phyloP scores from a whole-genome alignment of 768 basidiomycete species.

The Boletus sp. region DNA sequence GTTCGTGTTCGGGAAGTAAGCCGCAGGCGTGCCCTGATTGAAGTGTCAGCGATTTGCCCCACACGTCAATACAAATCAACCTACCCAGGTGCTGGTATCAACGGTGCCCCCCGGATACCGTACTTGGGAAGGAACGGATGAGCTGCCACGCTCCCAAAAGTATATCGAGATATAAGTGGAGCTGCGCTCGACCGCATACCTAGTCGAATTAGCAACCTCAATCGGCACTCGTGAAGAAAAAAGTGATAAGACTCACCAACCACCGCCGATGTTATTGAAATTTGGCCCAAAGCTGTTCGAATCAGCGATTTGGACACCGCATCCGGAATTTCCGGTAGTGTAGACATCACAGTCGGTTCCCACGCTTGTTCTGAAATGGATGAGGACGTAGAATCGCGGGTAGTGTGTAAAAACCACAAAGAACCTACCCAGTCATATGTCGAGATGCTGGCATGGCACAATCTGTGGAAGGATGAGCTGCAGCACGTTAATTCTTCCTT shows the following conservation, averaged over 20 bases:
- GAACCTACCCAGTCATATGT: conserved; percentile 32
- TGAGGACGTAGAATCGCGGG: not conserved
- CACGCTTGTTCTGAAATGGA: conserved; percentile 9
- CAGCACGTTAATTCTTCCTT: too few relatives aligned
- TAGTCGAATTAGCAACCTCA: not conserved
- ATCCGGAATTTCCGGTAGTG: conserved; percentile 29
- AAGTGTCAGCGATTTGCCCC: not conserved
- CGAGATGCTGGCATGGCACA: conserved; percentile 32
- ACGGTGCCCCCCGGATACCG: conserved; percentile 17
- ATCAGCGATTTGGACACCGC: conserved; percentile 29
- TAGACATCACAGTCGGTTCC: conserved; percentile 28
- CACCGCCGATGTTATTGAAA: conserved; percentile 40
- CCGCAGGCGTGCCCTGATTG: conserved; percentile 14
- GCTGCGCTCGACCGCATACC: conserved; percentile 38
- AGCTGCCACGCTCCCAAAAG: conserved; percentile 41
- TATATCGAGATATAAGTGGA: conserved; percentile 34
- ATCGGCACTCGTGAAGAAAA: not conserved
- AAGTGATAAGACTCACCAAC: conserved; percentile 25
- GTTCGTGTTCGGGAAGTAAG: conserved; percentile 12
- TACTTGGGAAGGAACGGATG: conserved; percentile 37
- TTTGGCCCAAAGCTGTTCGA: conserved; percentile 34
- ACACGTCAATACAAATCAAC: not conserved
- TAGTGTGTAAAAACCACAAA: not conserved
- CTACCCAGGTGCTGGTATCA: conserved; percentile 28
- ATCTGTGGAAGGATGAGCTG: conserved; percentile 10